These are phyloP conservation scores for Brettanomyces nanus DNA, from an alignment of 805 yeast species.

Conservation along the genomic window DNA sequence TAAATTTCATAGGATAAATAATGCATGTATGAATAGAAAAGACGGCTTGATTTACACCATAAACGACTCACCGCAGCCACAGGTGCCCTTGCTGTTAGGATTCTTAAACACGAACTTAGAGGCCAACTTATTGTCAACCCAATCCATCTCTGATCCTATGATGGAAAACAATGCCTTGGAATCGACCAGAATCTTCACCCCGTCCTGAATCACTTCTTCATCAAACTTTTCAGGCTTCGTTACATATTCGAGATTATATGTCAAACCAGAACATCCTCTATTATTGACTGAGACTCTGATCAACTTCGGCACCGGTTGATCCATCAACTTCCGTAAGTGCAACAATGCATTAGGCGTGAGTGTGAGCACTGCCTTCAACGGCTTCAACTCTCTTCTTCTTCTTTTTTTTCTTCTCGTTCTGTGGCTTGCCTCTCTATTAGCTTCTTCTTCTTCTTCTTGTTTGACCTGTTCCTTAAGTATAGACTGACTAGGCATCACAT, in stretches of 20 bases:
- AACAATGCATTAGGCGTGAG: slow-evolving; percentile 66
- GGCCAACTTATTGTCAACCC: slow-evolving; percentile 88
- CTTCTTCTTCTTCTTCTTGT: slow-evolving; percentile 1
- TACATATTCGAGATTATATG: slow-evolving; percentile 88
- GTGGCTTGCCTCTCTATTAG: slow-evolving; percentile 7
- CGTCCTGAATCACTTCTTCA: slow-evolving; percentile 88
- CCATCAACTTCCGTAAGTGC: slow-evolving; percentile 60
- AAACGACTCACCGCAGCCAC: slow-evolving; percentile 98
- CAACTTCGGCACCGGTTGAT: slow-evolving; percentile 80
- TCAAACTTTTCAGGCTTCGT: slow-evolving; percentile 90
- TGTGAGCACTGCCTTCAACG: slow-evolving; percentile 85
- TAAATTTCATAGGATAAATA: not conserved
- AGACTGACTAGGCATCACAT: slow-evolving; percentile 16
- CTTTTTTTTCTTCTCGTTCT: slow-evolving; percentile 10
- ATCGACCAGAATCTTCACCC: slow-evolving; percentile 85
- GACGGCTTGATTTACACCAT: slow-evolving; percentile 56
- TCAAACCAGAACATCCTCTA: slow-evolving; percentile 93
- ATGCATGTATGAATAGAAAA: not conserved
- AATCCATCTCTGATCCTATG: slow-evolving; percentile 97
- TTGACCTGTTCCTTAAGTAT: slow-evolving; percentile 5
- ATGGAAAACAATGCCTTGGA: slow-evolving; percentile 93
- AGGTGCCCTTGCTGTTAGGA: slow-evolving; percentile 95
- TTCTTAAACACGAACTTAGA: slow-evolving; percentile 87
- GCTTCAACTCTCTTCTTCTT: slow-evolving; percentile 61
- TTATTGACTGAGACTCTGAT: slow-evolving; percentile 92